Conservation (phyloP, 768 basidiomycete species). For the Lyophyllum shimeji region DNA sequence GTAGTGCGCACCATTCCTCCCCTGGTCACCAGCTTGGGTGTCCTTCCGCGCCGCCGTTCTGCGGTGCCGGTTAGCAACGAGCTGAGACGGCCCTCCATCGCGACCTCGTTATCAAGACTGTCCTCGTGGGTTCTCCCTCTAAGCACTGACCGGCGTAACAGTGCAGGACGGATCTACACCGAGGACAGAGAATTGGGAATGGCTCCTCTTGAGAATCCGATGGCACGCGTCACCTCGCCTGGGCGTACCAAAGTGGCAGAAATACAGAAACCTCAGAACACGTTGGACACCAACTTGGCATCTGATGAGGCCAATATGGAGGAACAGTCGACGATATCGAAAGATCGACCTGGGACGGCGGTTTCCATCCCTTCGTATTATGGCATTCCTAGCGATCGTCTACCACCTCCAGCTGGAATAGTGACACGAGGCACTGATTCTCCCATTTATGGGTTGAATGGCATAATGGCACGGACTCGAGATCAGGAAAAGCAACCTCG, state of each 20-base stretch:
- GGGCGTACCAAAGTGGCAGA: not conserved
- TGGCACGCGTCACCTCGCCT: not conserved
- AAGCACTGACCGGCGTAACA: slow-evolving; percentile 10
- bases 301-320: not conserved
- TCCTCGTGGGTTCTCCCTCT: slow-evolving; percentile 15
- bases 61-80: not conserved
- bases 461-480: slow-evolving; percentile 24
- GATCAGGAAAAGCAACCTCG: slow-evolving; percentile 16
- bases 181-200: slow-evolving; percentile 2
- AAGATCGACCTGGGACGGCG: slow-evolving; percentile 15
- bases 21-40: not conserved
- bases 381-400: slow-evolving; percentile 11
- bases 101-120: slow-evolving; percentile 3
- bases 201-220: not conserved
- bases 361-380: slow-evolving; percentile 35
- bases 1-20: slow-evolving; percentile 1
- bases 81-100: not conserved
- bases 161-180: not conserved
- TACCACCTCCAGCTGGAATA: not conserved
- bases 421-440: slow-evolving; percentile 26
- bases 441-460: slow-evolving; percentile 46
- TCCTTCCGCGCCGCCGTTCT: not conserved
- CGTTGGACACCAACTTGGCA: not conserved
- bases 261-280: not conserved
- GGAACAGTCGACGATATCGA: not conserved